Base-by-base conservation (phyloP, 1,284 basidiomycete genomes). In the Apiotrichum siamense region DNA sequence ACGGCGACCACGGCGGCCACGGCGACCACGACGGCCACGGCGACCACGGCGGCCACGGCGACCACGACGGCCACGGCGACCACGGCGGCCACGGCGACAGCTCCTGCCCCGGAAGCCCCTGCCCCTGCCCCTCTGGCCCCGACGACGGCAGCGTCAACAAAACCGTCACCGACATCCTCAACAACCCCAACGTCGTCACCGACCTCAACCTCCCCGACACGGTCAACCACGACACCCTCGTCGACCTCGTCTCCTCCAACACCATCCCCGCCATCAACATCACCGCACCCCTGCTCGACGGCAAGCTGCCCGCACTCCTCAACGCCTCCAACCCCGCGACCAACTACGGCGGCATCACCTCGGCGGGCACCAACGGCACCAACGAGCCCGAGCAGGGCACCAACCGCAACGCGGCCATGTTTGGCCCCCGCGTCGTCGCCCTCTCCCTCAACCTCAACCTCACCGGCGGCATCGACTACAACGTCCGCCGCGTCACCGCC, bases 341-440 rank as follows among this genome's bases (percentile, higher is more conserved):
- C 6, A 24, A 18, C 36, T 37, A 26, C 6, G 53, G 49, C 37
- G 49, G 49, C 15, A 18, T 47, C 20, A 47, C 20, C 29, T 15
- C 20, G 23, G 13, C 27, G 2, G 29, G 31, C 25, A 5, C 24
- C 15, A 49, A 40, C 43, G 24, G 10, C 5, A 40, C 46, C n/a
- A 33, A 37, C 35, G 18, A 32, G 12, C 54, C 54, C 0, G 32
- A 7, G 24, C 54, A 51, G 49, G 54, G 54, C 27, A 55, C 54
- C 4, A 55, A 55, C 49, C 3, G 6, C 15, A 50, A 55, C 37
- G 41, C 53, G 4, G 25, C 29, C 24, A 20, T 23, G 29, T 39
- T 47, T 13, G 18, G 13, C 27, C 7, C 29, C 17, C 37, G 21
- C 21, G 10, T 37, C 4, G 31, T 35, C 1, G 17, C 21, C 11